Conservation (phyloP, 2,329 filamentous ascomycete species). For the Salinomyces thailandicus region DNA sequence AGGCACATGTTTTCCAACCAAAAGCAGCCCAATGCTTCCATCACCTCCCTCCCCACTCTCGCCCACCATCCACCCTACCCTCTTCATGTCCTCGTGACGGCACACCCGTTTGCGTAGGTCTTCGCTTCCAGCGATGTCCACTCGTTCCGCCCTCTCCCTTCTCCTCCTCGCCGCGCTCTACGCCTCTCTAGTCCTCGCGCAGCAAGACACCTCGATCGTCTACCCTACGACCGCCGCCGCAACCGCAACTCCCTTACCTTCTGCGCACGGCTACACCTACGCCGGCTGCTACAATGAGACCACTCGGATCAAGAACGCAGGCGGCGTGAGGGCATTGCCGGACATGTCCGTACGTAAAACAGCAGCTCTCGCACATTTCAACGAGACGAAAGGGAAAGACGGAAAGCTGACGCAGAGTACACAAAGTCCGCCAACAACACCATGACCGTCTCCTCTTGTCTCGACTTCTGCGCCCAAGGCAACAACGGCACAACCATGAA, state of each 20-base stretch:
- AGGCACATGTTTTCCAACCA: too few species aligned
- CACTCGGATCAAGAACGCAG: slow-evolving; percentile 28
- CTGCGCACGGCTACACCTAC: slow-evolving; percentile 35
- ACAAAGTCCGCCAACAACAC: slow-evolving; percentile 28
- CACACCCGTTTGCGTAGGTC: too few species aligned
- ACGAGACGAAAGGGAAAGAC: neutral
- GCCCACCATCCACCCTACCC: too few species aligned
- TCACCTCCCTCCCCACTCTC: too few species aligned
- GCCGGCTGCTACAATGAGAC: slow-evolving; percentile 52
- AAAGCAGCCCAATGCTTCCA: too few species aligned
- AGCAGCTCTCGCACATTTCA: too few species aligned
- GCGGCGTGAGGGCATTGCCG: slow-evolving; percentile 36
- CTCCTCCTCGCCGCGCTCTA: slow-evolving; percentile 7
- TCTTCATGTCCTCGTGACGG: too few species aligned
- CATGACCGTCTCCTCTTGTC: slow-evolving; percentile 45
- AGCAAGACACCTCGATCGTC: slow-evolving; percentile 15
- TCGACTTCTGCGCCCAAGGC: slow-evolving; percentile 38
- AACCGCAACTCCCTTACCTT: slow-evolving; percentile 14
- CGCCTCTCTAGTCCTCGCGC: slow-evolving; percentile 11
- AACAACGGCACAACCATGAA: slow-evolving; percentile 23
- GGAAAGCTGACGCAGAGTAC: neutral
- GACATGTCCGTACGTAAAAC: slow-evolving; percentile 18
- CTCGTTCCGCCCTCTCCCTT: slow-evolving; percentile 3
- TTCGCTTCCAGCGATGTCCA: slow-evolving; percentile 7
- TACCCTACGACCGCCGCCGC: slow-evolving; percentile 20